Evolutionary conservation across 2,329 filamentous ascomycete species (phyloP), one percentile per base, ranked within the genome.

Genomic region (Cercospora sojina): DNA sequence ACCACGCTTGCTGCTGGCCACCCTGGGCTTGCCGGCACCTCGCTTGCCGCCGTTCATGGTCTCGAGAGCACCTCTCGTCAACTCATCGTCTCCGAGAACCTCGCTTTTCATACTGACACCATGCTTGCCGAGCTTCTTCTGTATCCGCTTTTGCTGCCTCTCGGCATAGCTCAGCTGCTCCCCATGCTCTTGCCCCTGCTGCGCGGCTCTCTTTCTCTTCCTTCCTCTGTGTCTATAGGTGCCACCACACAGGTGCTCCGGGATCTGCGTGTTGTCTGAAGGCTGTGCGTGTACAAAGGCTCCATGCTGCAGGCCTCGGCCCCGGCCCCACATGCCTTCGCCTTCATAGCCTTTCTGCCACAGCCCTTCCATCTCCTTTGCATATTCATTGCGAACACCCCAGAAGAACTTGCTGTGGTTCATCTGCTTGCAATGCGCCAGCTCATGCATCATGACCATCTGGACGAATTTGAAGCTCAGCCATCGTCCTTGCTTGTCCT

Each of bases 381-480:
- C 89, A 74, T 91, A 95, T 49, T 82, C 80, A 77, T 95, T 91
- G 56, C 92, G 83, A 18, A 93, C 89, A 9, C 86, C 85, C 92
- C 92, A 96, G 74, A 96, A 96, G 2, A 86, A 87, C 64, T 86
- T 85, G 1, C 88, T 90, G 76, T 96, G 92, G 77, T 96, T 96
- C 93, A 96, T 96, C 76, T 96, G 90, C 77, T 91, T 90, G 83
- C 91, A 93, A 77, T 96, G 92, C 3, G 92, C 92, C 31, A 96
- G 82, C 74, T 95, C 91, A 77, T 96, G 92, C 87, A 96, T 93
- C 92, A 96, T 96, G 71, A 96, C 91, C 91, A 95, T 94, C 79
- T 95, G 91, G 16, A 96, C 91, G 74, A 93, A 92, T 68, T 87
- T 83, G 75, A 95, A 93, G 0, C 91, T 90, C 23, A 96, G 82